phyloP scores from a whole-genome alignment of 2,329 filamentous ascomycete species.

The Microdochium nivale region DNA sequence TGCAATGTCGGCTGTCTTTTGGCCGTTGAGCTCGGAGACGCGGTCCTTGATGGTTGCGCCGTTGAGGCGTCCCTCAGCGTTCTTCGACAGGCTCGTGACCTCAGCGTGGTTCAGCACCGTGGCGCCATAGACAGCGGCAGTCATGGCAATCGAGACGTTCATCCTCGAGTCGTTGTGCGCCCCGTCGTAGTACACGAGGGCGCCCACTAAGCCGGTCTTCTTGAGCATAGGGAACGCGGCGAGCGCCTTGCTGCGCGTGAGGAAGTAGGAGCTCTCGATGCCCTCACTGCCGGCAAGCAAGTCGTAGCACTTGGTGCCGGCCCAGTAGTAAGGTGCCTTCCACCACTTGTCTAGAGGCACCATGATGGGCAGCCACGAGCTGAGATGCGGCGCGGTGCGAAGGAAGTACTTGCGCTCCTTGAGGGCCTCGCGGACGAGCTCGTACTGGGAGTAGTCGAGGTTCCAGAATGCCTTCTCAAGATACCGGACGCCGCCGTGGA shows the following conservation, averaged over 20 bases:
- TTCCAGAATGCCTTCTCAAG: conserved; percentile 71
- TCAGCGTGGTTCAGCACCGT: conserved; percentile 80
- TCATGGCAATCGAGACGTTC: conserved; percentile 85
- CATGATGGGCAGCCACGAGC: conserved; percentile 69
- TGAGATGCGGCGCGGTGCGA: conserved; percentile 66
- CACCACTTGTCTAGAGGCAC: conserved; percentile 67
- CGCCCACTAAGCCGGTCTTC: conserved; percentile 68
- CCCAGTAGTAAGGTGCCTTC: conserved; percentile 72
- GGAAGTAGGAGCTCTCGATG: conserved; percentile 82
- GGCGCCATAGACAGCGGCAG: conserved; percentile 76
- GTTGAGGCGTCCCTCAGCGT: conserved; percentile 61
- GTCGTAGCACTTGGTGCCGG: conserved; percentile 75
- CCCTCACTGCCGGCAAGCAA: conserved; percentile 78
- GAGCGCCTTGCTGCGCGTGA: conserved; percentile 77
- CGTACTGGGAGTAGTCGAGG: conserved; percentile 64
- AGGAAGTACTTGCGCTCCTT: conserved; percentile 69
- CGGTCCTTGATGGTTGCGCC: conserved; percentile 68
- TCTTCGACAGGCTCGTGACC: conserved; percentile 68
- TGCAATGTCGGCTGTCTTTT: conserved; percentile 52
- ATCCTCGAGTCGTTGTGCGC: conserved; percentile 89
- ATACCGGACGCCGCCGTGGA: conserved; percentile 69
- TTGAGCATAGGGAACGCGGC: conserved; percentile 87
- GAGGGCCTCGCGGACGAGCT: conserved; percentile 62
- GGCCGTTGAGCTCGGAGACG: conserved; percentile 56
- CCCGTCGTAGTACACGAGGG: conserved; percentile 85